Conservation (phyloP, 257 asterid genomes). For the Cordia subcordata region DNA sequence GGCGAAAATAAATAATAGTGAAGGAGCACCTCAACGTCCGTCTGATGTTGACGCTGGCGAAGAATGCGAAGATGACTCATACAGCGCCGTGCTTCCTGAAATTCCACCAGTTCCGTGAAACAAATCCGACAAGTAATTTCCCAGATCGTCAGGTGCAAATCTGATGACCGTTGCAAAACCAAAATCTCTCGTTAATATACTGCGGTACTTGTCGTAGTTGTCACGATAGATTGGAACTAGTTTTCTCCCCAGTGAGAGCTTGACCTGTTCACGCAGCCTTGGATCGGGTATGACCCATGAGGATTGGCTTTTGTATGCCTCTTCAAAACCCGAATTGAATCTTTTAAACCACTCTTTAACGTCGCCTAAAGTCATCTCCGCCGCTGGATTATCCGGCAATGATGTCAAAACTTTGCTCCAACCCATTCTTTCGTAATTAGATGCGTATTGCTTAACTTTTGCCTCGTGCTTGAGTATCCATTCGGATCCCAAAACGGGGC, state of each 20-base stretch:
- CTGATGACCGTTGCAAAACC: conserved; percentile 38
- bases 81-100: conserved; percentile 9
- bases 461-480: conserved; percentile 51
- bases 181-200: not conserved
- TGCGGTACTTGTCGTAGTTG: conserved; percentile 32
- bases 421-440: conserved; percentile 49
- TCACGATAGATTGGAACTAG: conserved; percentile 38
- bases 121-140: conserved; percentile 63
- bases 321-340: conserved; percentile 47
- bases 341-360: conserved; percentile 30
- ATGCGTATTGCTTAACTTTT: conserved; percentile 46
- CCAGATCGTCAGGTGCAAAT: conserved; percentile 75
- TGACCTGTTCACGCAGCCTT: conserved; percentile 42
- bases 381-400: conserved; percentile 46
- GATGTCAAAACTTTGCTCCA: conserved; percentile 46
- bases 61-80: not conserved
- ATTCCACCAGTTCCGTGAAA: conserved; percentile 28
- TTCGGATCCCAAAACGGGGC: conserved; percentile 55
- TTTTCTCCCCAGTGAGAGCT: conserved; percentile 31
- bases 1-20: no score
- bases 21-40: not conserved
- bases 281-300: conserved; percentile 76
- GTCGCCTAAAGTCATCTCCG: conserved; percentile 28
- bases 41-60: not conserved
- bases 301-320: conserved; percentile 37